Percentiles rank a stretch among this genome's conserved stretches.
These are phyloP conservation scores for Fusarium duplospermum DNA, from an alignment of 2,329 filamentous ascomycete genomes.

Conservation along the genomic window DNA sequence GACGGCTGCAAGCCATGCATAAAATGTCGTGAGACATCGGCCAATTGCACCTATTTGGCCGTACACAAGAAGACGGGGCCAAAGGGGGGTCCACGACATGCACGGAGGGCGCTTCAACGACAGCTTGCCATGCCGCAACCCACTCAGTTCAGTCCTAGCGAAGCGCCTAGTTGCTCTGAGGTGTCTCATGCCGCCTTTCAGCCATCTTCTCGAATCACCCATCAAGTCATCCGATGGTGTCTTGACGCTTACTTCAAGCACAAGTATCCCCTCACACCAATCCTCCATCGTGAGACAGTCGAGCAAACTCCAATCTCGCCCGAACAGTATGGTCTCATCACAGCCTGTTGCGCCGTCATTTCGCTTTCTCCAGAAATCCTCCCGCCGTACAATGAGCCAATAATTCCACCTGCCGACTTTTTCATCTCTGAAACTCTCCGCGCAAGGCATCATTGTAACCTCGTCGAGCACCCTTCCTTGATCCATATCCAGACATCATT, in stretches of 20 bases:
- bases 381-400: background rate
- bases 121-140: background rate
- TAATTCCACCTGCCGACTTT: conserved; percentile 34
- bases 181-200: background rate
- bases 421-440: conserved; percentile 46
- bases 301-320: conserved; percentile 18
- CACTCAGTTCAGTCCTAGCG: background rate
- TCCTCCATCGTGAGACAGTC: conserved; percentile 41
- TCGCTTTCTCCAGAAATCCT: conserved; percentile 44
- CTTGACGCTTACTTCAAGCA: conserved; percentile 49
- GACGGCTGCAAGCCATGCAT: conserved; percentile 43
- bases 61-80: conserved; percentile 49
- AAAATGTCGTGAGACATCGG: conserved; percentile 36
- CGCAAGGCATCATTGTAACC: conserved; percentile 38
- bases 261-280: conserved; percentile 50
- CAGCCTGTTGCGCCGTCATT: conserved; percentile 46
- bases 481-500: conserved; percentile 47
- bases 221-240: conserved; percentile 37
- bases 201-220: conserved; percentile 17
- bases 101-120: background rate
- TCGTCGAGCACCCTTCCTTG: conserved; percentile 44
- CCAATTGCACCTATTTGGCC: conserved; percentile 45
- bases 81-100: conserved; percentile 27
- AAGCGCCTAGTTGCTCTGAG: background rate
- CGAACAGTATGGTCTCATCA: conserved; percentile 44